Evolutionary conservation across 192 early-diverging fungal genomes (phyloP), one percentile per base, ranked within the genome.

Genomic region (Coemansia javaensis): DNA sequence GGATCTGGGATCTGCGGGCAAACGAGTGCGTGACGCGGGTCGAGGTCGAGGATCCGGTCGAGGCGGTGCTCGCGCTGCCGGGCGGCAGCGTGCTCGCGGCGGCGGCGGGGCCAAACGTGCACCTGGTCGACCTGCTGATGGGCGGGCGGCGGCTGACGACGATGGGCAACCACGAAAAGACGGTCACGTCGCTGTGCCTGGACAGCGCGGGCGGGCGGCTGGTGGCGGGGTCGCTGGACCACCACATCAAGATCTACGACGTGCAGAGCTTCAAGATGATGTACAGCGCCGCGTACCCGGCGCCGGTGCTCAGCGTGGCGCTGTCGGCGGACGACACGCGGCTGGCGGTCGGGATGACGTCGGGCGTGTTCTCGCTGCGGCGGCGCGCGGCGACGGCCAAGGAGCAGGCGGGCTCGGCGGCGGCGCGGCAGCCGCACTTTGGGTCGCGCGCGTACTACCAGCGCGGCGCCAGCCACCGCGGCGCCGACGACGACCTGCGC

Each of bases 101-200:
- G 14, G 56, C 64, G 9, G 79, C 87, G 33, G 86, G 90, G 21
- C 87, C 91, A 34, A 69, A 54, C 21, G 56, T 99, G 34, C 90
- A 90, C 44, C 72, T 99, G 18, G 95, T 89, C 84, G 95, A 99
- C 62, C 70, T 90, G 20, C 67, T 93, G 28, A 77, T 79, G 44
- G 91, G 90, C 35, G 88, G 93, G 32, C 70, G 84, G 18, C 66
- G 77, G n/a, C 54, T 94, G 50, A 79, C 84, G 28, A 79, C 79
- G 18, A 56, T 99, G 16, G 82, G 82, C 22, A 97, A 96, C 69
- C 92, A 95, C 61, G 90, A 95, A 77, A 99, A 99, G 79, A 93
- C 90, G 6, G 85, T 98, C 53, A 99, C 94, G 7, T 81, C 84
- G 22, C 61, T 97, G 77, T 81, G 81, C 45, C 80, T 99, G 49